A percentile compares a stretch with the other conserved stretches of the same genome.
These are phyloP conservation scores for Beauveria scarabaeidicola DNA, from an alignment of 2,329 filamentous ascomycete species.

Conservation along the genomic window DNA sequence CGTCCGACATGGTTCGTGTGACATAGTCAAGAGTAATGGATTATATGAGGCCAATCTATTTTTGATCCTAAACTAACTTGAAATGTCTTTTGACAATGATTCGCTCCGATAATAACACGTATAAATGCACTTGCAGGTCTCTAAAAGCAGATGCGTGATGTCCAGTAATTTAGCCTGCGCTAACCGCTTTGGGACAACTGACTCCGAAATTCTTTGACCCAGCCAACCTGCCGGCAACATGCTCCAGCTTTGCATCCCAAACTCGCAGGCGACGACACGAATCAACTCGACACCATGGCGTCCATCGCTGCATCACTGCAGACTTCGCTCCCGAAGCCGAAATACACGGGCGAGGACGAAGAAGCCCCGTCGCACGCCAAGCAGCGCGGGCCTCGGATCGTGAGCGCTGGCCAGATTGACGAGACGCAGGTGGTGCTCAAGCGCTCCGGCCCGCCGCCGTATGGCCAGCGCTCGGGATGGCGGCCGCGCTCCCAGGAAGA, in stretches of 20 bases:
- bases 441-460: constrained; percentile 77
- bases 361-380: constrained; percentile 63
- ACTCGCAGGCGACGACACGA: constrained; percentile 11
- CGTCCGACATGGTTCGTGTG: not conserved
- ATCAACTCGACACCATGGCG: constrained; percentile 40
- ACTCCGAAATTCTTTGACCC: constrained; percentile 26
- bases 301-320: constrained; percentile 65
- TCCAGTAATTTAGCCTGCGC: constrained; percentile 13
- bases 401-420: constrained; percentile 72
- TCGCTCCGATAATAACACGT: not conserved
- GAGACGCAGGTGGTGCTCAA: constrained; percentile 78
- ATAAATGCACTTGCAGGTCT: not conserved
- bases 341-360: constrained; percentile 85
- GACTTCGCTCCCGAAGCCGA: constrained; percentile 76
- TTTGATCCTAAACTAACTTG: not conserved
- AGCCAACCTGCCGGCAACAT: constrained; percentile 12
- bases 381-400: constrained; percentile 72
- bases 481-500: constrained; percentile 81
- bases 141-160: not conserved
- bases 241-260: constrained; percentile 10
- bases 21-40: constrained; percentile 9
- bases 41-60: not conserved
- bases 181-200: constrained; percentile 22
- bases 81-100: not conserved
- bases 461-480: constrained; percentile 84